These are phyloP conservation scores for Xerocomus amazonicus DNA, from an alignment of 1,284 basidiomycete species.

Conservation along the genomic window DNA sequence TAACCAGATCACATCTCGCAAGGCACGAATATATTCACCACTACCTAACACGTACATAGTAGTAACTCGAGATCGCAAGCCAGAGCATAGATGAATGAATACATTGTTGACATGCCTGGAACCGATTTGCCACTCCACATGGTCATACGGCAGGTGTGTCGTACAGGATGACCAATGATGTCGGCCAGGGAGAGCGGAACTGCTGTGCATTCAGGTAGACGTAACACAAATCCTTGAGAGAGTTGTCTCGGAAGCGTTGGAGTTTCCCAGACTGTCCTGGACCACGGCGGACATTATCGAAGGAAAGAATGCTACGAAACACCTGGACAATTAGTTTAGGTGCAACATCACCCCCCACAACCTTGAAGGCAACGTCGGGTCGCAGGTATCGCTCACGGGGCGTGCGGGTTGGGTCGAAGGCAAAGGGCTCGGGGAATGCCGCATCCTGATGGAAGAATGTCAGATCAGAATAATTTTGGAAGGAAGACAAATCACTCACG, in stretches of 20 bases:
- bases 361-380: slow-evolving; percentile 54
- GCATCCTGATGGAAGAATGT: slow-evolving; percentile 34
- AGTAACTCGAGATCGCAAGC: background rate
- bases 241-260: slow-evolving; percentile 38
- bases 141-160: slow-evolving; percentile 24
- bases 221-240: slow-evolving; percentile 35
- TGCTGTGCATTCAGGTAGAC: slow-evolving; percentile 47
- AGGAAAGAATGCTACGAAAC: slow-evolving; percentile 47
- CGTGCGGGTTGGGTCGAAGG: slow-evolving; percentile 45
- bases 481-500: slow-evolving; percentile 33
- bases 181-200: slow-evolving; percentile 49
- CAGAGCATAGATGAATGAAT: slow-evolving; percentile 2
- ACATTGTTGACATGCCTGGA: slow-evolving; percentile 10
- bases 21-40: too few relatives aligned
- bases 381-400: slow-evolving; percentile 48
- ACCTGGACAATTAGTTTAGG: slow-evolving; percentile 50
- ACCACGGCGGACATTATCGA: slow-evolving; percentile 48
- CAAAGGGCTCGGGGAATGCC: slow-evolving; percentile 47
- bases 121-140: background rate
- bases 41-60: too few relatives aligned
- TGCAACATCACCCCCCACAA: slow-evolving; percentile 53
- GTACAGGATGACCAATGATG: slow-evolving; percentile 45
- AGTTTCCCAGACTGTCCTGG: slow-evolving; percentile 52
- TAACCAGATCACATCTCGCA: too few relatives aligned
- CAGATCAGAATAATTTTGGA: background rate